A percentile compares a stretch with the other conserved stretches of the same genome.
These are phyloP conservation scores for Fusarium guadeloupense DNA, from an alignment of 2,329 filamentous ascomycete species.

Conservation along the genomic window DNA sequence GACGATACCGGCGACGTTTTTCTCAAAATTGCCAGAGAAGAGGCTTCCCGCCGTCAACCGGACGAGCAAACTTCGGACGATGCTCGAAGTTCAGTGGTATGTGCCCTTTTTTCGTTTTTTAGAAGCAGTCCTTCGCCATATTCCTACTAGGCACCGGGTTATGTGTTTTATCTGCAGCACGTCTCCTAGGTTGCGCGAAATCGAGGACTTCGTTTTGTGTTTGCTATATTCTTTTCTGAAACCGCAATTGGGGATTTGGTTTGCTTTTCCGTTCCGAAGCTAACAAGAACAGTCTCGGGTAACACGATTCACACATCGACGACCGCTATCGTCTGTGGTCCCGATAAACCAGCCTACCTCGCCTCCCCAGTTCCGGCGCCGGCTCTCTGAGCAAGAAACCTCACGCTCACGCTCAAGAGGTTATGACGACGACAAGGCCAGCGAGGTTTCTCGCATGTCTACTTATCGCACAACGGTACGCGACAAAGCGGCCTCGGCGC, in stretches of 20 bases:
- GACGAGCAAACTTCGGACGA: conserved; percentile 49
- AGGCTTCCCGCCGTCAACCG: conserved; percentile 52
- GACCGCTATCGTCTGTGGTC: conserved; percentile 63
- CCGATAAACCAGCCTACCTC: conserved; percentile 59
- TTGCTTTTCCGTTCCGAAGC: conserved; percentile 18
- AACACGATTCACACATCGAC: conserved; percentile 57
- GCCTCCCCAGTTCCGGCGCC: conserved; percentile 61
- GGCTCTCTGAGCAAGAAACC: conserved; percentile 65
- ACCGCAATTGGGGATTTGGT: neutral
- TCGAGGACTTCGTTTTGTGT: neutral
- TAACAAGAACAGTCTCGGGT: conserved; percentile 57
- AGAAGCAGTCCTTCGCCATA: conserved; percentile 14
- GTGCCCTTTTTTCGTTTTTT: conserved; percentile 42
- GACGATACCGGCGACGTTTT: conserved; percentile 69
- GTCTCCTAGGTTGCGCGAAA: neutral
- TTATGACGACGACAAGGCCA: conserved; percentile 56
- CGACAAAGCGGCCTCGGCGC: conserved; percentile 55
- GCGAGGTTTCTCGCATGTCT: conserved; percentile 53
- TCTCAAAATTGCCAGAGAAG: conserved; percentile 66
- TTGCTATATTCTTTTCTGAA: neutral
- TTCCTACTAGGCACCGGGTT: too few species aligned
- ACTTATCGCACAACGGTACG: conserved; percentile 54
- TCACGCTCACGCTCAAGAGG: conserved; percentile 48
- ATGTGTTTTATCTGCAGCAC: conserved; percentile 12
- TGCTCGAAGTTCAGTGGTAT: conserved; percentile 56